phyloP scores from a whole-genome alignment of 305 asterid genomes.

The Nicotiana rustica region DNA sequence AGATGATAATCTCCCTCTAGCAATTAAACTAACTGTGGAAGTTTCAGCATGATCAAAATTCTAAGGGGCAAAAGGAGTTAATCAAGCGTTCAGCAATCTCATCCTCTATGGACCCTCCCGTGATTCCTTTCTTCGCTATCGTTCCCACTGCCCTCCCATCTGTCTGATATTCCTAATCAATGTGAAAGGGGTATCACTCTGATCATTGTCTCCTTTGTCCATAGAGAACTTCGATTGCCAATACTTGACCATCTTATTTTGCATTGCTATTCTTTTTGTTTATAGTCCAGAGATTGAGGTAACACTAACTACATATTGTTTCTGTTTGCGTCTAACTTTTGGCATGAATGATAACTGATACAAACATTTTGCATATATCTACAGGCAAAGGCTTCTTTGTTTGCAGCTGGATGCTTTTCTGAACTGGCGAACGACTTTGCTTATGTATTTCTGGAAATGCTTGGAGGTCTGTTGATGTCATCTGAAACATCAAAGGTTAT shows the following conservation, averaged over 20 bases:
- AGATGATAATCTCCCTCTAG: background rate
- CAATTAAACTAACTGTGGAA: background rate
- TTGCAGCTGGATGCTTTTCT: constrained; percentile 80
- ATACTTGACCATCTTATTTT: background rate
- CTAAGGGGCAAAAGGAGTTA: constrained; percentile 1
- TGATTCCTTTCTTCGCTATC: background rate
- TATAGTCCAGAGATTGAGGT: background rate
- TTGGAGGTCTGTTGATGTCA: constrained; percentile 56
- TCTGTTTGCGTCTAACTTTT: constrained; percentile 28
- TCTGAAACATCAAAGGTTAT: constrained; percentile 53
- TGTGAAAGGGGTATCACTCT: background rate
- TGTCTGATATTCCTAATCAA: background rate
- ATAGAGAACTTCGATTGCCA: background rate
- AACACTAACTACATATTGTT: background rate
- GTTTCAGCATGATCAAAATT: background rate
- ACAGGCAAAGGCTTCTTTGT: constrained; percentile 86
- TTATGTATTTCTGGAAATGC: constrained; percentile 74
- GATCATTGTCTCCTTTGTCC: background rate
- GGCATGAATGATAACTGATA: constrained; percentile 30
- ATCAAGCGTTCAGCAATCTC: background rate
- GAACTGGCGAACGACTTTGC: constrained; percentile 79
- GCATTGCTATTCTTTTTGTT: background rate
- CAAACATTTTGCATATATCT: constrained; percentile 35
- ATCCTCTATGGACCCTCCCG: background rate
- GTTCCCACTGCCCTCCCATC: background rate